Conservation (phyloP, 768 basidiomycete species). For the Mycena polygramma region DNA sequence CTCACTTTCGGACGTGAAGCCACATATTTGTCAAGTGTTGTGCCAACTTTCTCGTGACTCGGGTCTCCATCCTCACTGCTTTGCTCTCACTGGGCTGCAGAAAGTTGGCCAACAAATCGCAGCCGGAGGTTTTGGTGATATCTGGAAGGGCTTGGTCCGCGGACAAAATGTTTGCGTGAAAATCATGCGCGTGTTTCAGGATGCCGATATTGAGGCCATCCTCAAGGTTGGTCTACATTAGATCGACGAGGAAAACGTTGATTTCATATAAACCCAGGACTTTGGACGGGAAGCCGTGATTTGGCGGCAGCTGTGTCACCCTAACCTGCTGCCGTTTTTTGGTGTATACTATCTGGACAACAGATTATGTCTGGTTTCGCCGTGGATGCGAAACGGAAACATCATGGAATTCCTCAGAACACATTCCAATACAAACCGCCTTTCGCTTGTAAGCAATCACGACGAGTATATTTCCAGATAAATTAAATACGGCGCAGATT, state of each 20-base stretch:
- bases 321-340: constrained; percentile 41
- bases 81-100: constrained; percentile 18
- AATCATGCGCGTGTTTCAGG: constrained; percentile 26
- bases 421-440: background rate
- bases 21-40: constrained; percentile 16
- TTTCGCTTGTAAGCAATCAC: constrained; percentile 13
- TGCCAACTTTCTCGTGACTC: constrained; percentile 28
- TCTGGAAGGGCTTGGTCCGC: constrained; percentile 28
- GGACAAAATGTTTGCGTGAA: constrained; percentile 36
- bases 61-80: constrained; percentile 26
- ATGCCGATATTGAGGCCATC: constrained; percentile 14
- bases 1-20: background rate
- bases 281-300: constrained; percentile 38
- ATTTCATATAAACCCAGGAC: background rate
- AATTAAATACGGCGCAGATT: background rate
- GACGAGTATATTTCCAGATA: background rate
- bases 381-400: constrained; percentile 49
- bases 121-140: constrained; percentile 31
- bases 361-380: constrained; percentile 41
- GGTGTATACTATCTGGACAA: constrained; percentile 37
- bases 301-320: constrained; percentile 38
- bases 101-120: constrained; percentile 28
- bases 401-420: constrained; percentile 37
- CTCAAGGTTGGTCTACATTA: constrained; percentile 7
- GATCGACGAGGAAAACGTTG: too few species aligned